phyloP scores from a whole-genome alignment of 371 early-diverging fungal genomes.

The Circinella minor region DNA sequence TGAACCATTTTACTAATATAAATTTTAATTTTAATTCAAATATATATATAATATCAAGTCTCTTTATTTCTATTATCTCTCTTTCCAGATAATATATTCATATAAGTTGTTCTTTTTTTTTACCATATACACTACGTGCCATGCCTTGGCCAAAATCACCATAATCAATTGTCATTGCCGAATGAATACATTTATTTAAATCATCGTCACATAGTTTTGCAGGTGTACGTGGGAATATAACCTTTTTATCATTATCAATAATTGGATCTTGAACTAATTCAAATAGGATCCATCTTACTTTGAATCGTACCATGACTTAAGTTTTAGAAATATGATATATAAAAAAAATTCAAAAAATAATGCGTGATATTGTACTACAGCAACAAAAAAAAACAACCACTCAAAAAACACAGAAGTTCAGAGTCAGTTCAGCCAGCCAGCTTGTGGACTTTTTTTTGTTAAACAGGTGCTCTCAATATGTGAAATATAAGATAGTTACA shows the following conservation, averaged over 20 bases:
- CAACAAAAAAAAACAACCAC: no score
- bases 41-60: not conserved
- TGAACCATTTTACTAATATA: conserved; percentile 49
- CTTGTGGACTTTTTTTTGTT: no score
- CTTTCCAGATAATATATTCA: not conserved
- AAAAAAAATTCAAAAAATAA: no score
- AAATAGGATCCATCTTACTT: conserved; percentile 53
- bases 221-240: conserved; percentile 28
- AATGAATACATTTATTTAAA: conserved; percentile 23
- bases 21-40: no score
- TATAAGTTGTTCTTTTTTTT: not conserved
- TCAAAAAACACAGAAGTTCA: no score
- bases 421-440: no score
- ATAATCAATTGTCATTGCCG: conserved; percentile 35
- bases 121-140: conserved; percentile 28
- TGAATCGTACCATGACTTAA: conserved; percentile 45
- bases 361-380: no score
- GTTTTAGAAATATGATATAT: no score
- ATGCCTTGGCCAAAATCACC: conserved; percentile 47
- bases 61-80: not conserved
- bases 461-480: no score
- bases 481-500: no score
- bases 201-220: conserved; percentile 27
- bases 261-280: conserved; percentile 46
- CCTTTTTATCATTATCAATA: conserved; percentile 25